These are phyloP conservation scores for Acanthochlamys bracteata DNA, from an alignment of 106 monocot genomes.

Conservation along the genomic window DNA sequence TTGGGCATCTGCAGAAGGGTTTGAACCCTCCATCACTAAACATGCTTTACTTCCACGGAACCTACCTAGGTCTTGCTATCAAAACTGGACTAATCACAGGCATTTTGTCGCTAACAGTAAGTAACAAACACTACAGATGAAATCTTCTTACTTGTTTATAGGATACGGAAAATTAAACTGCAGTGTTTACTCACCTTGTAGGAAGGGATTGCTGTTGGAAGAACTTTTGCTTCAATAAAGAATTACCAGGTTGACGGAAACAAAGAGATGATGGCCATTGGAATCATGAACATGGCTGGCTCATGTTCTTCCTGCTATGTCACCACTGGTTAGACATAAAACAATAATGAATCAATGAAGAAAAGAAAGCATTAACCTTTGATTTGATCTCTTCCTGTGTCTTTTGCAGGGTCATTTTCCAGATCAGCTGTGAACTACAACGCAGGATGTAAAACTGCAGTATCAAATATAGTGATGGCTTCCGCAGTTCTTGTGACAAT, in stretches of 20 bases:
- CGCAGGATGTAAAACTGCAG: slow-evolving; percentile 53
- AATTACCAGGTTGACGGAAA: slow-evolving; percentile 91
- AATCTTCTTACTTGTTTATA: not conserved
- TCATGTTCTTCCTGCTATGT: slow-evolving; percentile 93
- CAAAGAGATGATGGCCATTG: slow-evolving; percentile 97
- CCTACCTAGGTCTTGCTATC: slow-evolving; percentile 42
- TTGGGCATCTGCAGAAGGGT: slow-evolving; percentile 70
- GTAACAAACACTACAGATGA: slow-evolving; percentile 3
- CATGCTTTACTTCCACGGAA: slow-evolving; percentile 54
- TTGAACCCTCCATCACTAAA: slow-evolving; percentile 80
- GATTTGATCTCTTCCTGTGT: not conserved
- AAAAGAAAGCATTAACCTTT: not conserved
- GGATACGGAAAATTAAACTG: not conserved
- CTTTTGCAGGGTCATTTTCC: slow-evolving; percentile 36
- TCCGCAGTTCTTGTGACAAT: slow-evolving; percentile 62
- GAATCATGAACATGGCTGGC: slow-evolving; percentile 90
- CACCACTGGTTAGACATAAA: slow-evolving; percentile 51
- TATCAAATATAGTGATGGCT: slow-evolving; percentile 72
- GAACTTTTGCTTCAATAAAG: slow-evolving; percentile 87
- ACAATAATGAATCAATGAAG: not conserved
- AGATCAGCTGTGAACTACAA: slow-evolving; percentile 75
- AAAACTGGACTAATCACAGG: slow-evolving; percentile 83
- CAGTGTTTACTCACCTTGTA: slow-evolving; percentile 7
- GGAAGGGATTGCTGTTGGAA: slow-evolving; percentile 97
- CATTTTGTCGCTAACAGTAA: slow-evolving; percentile 79